A percentile compares a stretch with the other conserved stretches of the same genome.
Evolutionary conservation across 2,329 filamentous ascomycete species (phyloP).

Genomic region (Neofusicoccum ribis): DNA sequence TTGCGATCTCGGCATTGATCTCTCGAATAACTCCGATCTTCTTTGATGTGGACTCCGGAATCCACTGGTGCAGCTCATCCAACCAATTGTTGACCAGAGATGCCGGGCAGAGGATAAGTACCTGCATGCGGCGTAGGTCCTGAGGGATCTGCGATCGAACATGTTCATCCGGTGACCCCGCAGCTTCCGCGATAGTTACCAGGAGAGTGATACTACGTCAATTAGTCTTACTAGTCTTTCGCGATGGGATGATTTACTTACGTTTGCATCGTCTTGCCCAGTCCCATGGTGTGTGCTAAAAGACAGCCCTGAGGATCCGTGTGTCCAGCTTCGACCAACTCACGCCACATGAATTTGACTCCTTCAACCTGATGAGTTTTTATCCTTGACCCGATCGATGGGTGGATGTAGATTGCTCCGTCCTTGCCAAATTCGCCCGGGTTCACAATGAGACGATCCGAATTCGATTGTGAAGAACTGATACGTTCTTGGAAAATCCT

Average conservation of each 20-base stretch:
- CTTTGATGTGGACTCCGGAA: conserved; percentile 32
- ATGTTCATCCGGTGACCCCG: conserved; percentile 56
- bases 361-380: conserved; percentile 81
- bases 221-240: neutral
- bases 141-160: conserved; percentile 68
- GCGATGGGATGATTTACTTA: conserved; percentile 33
- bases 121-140: conserved; percentile 56
- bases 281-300: conserved; percentile 85
- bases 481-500: neutral
- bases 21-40: conserved; percentile 59
- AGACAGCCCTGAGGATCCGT: conserved; percentile 70
- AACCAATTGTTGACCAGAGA: conserved; percentile 78
- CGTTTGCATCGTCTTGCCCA: conserved; percentile 91
- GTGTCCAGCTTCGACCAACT: conserved; percentile 62
- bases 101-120: conserved; percentile 74
- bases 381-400: conserved; percentile 63
- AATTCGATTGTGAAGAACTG: neutral
- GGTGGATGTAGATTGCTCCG: conserved; percentile 64
- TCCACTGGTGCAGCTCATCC: conserved; percentile 74
- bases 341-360: conserved; percentile 86
- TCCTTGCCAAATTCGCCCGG: conserved; percentile 62
- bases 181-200: conserved; percentile 68
- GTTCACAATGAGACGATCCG: conserved; percentile 61
- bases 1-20: conserved; percentile 49
- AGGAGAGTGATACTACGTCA: conserved; percentile 68